Base-by-base conservation (phyloP, 495 filamentous ascomycete genomes). In the Letharia columbiana region DNA sequence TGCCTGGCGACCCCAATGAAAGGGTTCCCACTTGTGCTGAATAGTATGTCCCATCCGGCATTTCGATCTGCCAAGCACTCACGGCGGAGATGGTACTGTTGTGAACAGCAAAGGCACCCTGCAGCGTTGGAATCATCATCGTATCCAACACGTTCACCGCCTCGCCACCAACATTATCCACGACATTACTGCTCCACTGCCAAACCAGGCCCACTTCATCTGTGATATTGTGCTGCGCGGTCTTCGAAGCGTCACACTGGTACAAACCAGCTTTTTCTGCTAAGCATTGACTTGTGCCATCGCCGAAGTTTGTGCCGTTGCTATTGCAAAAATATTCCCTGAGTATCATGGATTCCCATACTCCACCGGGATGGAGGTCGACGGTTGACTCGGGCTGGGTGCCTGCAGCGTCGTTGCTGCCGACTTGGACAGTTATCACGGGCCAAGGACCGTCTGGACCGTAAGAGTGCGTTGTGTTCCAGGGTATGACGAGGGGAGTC, bases 391-490 rank as follows among this genome's bases (percentile, higher is more conserved):
- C 1, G 8, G 63, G 67, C 3, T 62, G n/a, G 2, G 42, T 63
- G 33, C 42, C 49, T n/a, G 35, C 15, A 0, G 18, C 28, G 9
- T 62, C 31, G 6, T 28, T 52, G 44, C 18, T 60, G 20, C 67
- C 63, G 33, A 70, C 66, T 47, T 33, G 37, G 37, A 68, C 52
- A 20, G 68, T 65, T 49, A 69, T 31, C 13, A 61, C 67, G 13
- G 63, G 62, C 66, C 62, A 70, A 23, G 66, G 68, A 17, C 68
- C 68, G 44, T 70, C 68, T 33, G 66, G 66, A 18, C 66, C 68
- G 20, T 68, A 69, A 58, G 62, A 59, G 28, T 62, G 37, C 13
- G 63, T 64, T n/a, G 49, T 69, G 20, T 64, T 69, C 67, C 67
- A 69, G 47, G 52, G 50, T 45, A 64, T 35, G 12, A 45, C 39